Percentiles rank a stretch among this genome's conserved stretches.
These are phyloP conservation scores for Symmetrospora coprosmae DNA, from an alignment of 768 basidiomycete species.

Conservation along the genomic window DNA sequence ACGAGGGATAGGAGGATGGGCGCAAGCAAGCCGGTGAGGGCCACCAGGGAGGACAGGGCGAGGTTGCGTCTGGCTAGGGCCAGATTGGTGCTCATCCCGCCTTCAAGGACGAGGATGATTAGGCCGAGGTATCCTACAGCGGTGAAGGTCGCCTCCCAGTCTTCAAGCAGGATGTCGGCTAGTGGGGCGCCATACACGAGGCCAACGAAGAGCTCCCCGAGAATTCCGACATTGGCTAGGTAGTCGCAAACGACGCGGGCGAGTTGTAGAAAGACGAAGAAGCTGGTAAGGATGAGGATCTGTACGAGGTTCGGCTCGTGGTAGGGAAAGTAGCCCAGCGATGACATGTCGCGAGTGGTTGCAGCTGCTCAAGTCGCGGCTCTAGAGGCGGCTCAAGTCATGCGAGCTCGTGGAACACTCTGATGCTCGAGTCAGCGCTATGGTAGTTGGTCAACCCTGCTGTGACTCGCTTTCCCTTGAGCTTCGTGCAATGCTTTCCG, in stretches of 20 bases:
- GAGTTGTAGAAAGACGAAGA: conserved; percentile 46
- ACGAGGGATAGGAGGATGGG: conserved; percentile 36
- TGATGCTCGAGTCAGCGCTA: too few species aligned
- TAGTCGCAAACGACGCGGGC: conserved; percentile 41
- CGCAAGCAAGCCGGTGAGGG: conserved; percentile 43
- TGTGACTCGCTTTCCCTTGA: too few species aligned
- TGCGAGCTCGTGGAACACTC: too few species aligned
- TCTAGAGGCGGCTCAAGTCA: too few species aligned
- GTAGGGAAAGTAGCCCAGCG: conserved; percentile 33
- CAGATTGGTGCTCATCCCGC: conserved; percentile 47
- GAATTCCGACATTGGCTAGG: conserved; percentile 42
- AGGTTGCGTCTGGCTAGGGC: conserved; percentile 43
- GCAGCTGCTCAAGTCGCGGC: too few species aligned
- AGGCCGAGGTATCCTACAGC: conserved; percentile 42
- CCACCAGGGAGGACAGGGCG: conserved; percentile 43
- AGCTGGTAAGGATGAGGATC: conserved; percentile 45
- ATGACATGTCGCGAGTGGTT: too few species aligned
- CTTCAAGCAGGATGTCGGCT: conserved; percentile 39
- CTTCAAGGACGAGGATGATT: conserved; percentile 47
- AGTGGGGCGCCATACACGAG: conserved; percentile 47
- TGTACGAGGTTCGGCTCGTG: conserved; percentile 35
- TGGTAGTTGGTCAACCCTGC: too few species aligned
- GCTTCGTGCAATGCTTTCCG: too few species aligned
- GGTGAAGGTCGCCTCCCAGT: conserved; percentile 43
- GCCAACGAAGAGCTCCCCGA: conserved; percentile 46